Percentiles rank a stretch among this genome's conserved stretches.
phyloP scores from a whole-genome alignment of 2,329 filamentous ascomycete genomes.

The Cordyceps farinosa region DNA sequence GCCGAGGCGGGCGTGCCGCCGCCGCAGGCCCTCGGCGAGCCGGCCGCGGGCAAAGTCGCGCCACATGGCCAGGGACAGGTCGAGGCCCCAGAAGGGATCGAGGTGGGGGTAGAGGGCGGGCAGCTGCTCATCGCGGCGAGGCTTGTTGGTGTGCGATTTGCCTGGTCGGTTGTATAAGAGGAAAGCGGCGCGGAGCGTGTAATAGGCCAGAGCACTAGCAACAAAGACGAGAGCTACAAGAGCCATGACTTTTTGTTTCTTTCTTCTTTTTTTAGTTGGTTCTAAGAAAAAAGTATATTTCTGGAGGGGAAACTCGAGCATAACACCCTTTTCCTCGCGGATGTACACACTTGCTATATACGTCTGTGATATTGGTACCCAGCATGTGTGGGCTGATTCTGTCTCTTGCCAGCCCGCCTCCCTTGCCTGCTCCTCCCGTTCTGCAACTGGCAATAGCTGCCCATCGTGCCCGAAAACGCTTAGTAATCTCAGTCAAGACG shows the following conservation, averaged over 20 bases:
- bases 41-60: conserved; percentile 8
- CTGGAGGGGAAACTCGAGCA: too few species aligned
- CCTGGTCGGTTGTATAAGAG: background rate
- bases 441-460: too few species aligned
- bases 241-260: background rate
- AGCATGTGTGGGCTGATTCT: too few species aligned
- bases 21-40: conserved; percentile 9
- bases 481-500: too few species aligned
- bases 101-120: conserved; percentile 2
- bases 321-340: too few species aligned
- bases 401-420: too few species aligned
- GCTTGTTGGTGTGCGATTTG: background rate
- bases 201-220: background rate
- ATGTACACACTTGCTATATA: too few species aligned
- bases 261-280: background rate
- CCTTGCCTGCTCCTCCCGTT: too few species aligned
- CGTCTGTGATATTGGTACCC: too few species aligned
- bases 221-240: conserved; percentile 2
- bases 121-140: background rate
- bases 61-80: conserved; percentile 14
- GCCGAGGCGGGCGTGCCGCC: conserved; percentile 3
- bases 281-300: too few species aligned
- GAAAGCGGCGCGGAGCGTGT: background rate
- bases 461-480: too few species aligned
- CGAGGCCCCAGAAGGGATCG: conserved; percentile 6